A percentile compares a stretch with the other conserved stretches of the same genome.
phyloP scores from a whole-genome alignment of 768 basidiomycete species.

The Cystofilobasidium bisporidii region DNA sequence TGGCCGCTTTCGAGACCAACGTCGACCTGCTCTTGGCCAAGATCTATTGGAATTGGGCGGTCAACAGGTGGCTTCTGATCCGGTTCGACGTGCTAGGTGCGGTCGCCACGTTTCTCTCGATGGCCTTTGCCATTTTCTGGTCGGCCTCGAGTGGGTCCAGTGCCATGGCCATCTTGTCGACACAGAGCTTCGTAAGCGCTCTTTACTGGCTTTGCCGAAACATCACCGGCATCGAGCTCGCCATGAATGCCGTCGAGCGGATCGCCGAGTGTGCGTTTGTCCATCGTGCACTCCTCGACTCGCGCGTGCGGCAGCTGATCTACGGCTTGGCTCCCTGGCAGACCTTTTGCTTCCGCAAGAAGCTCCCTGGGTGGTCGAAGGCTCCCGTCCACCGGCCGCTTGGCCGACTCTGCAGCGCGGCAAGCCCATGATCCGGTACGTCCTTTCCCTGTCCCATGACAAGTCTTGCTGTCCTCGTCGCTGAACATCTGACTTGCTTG shows the following conservation, averaged over 20 bases:
- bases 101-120: constrained; percentile 58
- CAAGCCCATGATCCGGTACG: constrained; percentile 45
- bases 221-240: constrained; percentile 52
- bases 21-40: constrained; percentile 19
- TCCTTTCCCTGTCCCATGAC: not conserved
- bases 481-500: too few species aligned
- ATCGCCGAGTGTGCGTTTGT: constrained; percentile 48
- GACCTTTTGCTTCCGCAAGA: constrained; percentile 58
- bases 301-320: not conserved
- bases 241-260: constrained; percentile 66
- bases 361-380: constrained; percentile 53
- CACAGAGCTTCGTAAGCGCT: constrained; percentile 36
- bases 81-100: constrained; percentile 48
- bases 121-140: constrained; percentile 54
- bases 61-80: not conserved
- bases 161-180: constrained; percentile 60
- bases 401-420: constrained; percentile 52
- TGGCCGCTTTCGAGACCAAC: constrained; percentile 6
- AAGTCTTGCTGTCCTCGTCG: not conserved
- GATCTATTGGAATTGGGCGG: constrained; percentile 19
- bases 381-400: constrained; percentile 56
- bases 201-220: constrained; percentile 39
- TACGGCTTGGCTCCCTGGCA: not conserved
- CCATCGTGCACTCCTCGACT: not conserved
- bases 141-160: constrained; percentile 53